Evolutionary conservation across 257 asterid species (phyloP).

Genomic region (Henckelia pumila): DNA sequence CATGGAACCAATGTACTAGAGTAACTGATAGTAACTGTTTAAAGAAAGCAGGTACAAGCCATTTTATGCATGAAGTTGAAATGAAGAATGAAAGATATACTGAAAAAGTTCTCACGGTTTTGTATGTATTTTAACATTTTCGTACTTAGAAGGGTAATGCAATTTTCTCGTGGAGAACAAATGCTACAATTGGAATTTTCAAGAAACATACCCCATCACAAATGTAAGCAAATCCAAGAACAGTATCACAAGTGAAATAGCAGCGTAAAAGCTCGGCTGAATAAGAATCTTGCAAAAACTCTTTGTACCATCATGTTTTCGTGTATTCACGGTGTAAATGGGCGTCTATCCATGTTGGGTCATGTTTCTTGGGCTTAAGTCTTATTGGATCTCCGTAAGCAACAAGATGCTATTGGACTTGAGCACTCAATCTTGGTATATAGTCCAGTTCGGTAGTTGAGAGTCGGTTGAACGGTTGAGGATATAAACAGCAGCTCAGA

Average conservation of each 20-base stretch:
- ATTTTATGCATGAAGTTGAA: background rate
- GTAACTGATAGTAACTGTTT: background rate
- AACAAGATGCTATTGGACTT: too few species aligned
- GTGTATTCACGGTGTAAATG: too few species aligned
- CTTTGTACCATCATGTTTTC: background rate
- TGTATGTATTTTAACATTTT: background rate
- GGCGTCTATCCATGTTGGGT: too few species aligned
- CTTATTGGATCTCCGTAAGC: too few species aligned
- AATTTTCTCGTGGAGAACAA: background rate
- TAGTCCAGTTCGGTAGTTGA: too few species aligned
- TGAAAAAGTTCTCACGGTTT: slow-evolving; percentile 2
- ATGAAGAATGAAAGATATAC: background rate
- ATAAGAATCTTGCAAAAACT: background rate
- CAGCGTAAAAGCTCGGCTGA: background rate
- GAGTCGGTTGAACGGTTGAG: too few species aligned
- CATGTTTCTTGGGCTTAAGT: too few species aligned
- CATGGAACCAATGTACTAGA: background rate
- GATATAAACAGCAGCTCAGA: too few species aligned
- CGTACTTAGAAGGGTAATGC: background rate
- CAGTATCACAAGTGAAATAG: background rate
- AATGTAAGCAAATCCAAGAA: background rate
- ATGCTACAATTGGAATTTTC: background rate
- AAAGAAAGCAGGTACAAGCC: background rate
- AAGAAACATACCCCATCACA: background rate
- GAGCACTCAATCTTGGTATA: too few species aligned